A percentile compares a stretch with the other conserved stretches of the same genome.
These are phyloP conservation scores for Mallotus repandus DNA, from an alignment of 441 rosid genomes.

Conservation along the genomic window DNA sequence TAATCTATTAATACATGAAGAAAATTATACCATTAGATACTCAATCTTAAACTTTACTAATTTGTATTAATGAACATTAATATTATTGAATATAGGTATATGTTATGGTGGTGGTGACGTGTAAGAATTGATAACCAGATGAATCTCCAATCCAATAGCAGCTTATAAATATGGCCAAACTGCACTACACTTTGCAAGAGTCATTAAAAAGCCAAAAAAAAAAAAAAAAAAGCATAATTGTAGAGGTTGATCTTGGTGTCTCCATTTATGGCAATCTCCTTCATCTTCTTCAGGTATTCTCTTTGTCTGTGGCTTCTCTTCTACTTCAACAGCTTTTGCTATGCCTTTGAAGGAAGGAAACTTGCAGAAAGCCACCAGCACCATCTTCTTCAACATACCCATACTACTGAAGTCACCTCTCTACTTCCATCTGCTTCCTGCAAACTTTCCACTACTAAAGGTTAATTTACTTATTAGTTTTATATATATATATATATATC, in stretches of 20 bases:
- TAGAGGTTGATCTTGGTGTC: too few relatives aligned
- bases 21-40: too few relatives aligned
- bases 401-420: constrained; percentile 40
- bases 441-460: constrained; percentile 32
- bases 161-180: constrained; percentile 24
- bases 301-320: constrained; percentile 25
- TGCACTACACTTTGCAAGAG: too few relatives aligned
- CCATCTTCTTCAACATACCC: constrained; percentile 10
- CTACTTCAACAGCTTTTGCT: constrained; percentile 5
- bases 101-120: constrained; percentile 25
- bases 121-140: constrained; percentile 4
- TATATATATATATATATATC: too few relatives aligned
- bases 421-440: constrained; percentile 46
- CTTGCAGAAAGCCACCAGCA: constrained; percentile 5
- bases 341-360: constrained; percentile 22
- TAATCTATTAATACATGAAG: too few relatives aligned
- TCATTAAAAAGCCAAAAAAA: neutral
- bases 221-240: neutral
- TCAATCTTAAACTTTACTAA: too few relatives aligned
- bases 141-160: neutral
- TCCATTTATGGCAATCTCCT: neutral
- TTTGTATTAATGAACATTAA: neutral
- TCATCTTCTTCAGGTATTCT: constrained; percentile 1
- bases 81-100: neutral
- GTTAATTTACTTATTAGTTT: constrained; percentile 15